A percentile compares a stretch with the other conserved stretches of the same genome.
Evolutionary conservation across 1,139 yeast genomes (phyloP).

Genomic region (Hansenula sp.): DNA sequence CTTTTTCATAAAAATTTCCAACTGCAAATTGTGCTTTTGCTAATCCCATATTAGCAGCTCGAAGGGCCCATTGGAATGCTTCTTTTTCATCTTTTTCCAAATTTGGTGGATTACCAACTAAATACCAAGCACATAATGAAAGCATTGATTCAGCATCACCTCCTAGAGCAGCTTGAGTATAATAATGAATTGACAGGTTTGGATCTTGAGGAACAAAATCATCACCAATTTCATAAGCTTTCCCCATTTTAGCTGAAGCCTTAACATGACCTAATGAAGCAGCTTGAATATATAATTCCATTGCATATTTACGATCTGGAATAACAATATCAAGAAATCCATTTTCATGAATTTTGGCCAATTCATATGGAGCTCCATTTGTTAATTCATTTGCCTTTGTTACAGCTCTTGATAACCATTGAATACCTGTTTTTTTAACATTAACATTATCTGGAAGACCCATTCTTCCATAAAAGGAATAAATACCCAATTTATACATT

Average conservation of each 20-base stretch:
- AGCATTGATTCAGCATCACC: slow-evolving; percentile 91
- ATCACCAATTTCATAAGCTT: slow-evolving; percentile 78
- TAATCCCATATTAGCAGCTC: slow-evolving; percentile 72
- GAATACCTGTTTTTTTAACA: slow-evolving; percentile 81
- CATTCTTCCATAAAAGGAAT: slow-evolving; percentile 80
- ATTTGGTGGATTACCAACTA: slow-evolving; percentile 83
- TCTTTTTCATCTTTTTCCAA: slow-evolving; percentile 76
- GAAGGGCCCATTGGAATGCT: slow-evolving; percentile 91
- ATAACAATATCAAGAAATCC: slow-evolving; percentile 89
- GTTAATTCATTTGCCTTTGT: slow-evolving; percentile 80
- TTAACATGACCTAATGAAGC: slow-evolving; percentile 85
- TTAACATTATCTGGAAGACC: slow-evolving; percentile 67
- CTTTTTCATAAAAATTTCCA: slow-evolving; percentile 81
- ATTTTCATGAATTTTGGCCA: slow-evolving; percentile 76
- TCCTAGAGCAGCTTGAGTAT: slow-evolving; percentile 83
- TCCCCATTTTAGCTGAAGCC: slow-evolving; percentile 77
- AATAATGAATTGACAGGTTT: slow-evolving; percentile 84
- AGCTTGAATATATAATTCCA: slow-evolving; percentile 82
- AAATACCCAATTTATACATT: slow-evolving; percentile 86
- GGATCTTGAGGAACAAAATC: slow-evolving; percentile 77
- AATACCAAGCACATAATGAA: slow-evolving; percentile 95
- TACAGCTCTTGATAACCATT: slow-evolving; percentile 88
- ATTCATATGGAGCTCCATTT: slow-evolving; percentile 90
- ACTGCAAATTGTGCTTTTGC: slow-evolving; percentile 86
- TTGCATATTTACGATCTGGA: slow-evolving; percentile 78